phyloP scores from a whole-genome alignment of 805 yeast genomes.

The Candida schatavii region DNA sequence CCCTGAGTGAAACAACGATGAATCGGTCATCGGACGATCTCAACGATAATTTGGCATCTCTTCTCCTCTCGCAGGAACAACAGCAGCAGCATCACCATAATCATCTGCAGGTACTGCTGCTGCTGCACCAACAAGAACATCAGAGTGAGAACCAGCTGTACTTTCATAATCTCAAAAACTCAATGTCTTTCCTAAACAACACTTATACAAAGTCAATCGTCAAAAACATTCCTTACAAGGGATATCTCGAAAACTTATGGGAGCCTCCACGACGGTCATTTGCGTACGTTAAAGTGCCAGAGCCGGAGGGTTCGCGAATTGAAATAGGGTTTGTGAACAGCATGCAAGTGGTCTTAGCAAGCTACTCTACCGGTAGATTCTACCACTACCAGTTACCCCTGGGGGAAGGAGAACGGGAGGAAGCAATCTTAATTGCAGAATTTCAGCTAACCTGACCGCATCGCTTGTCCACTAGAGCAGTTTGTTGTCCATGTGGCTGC shows the following conservation, averaged over 20 bases:
- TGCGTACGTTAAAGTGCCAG: conserved; percentile 39
- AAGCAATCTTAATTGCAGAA: conserved; percentile 8
- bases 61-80: conserved; percentile 25
- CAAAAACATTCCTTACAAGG: conserved; percentile 38
- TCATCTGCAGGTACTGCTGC: too few relatives aligned
- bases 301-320: conserved; percentile 19
- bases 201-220: conserved; percentile 36
- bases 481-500: too few relatives aligned
- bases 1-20: conserved; percentile 6
- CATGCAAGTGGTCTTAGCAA: conserved; percentile 33
- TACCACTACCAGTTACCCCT: conserved; percentile 37
- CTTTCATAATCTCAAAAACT: conserved; percentile 15
- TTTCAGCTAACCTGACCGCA: not conserved
- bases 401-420: conserved; percentile 24
- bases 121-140: conserved; percentile 4
- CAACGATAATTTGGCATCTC: conserved; percentile 40
- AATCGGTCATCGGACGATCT: conserved; percentile 35
- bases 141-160: conserved; percentile 8
- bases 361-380: conserved; percentile 36
- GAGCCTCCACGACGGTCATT: conserved; percentile 43
- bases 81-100: conserved; percentile 7
- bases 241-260: conserved; percentile 40
- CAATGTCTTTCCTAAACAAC: conserved; percentile 30
- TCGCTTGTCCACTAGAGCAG: too few relatives aligned
- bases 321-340: conserved; percentile 37